phyloP scores from a whole-genome alignment of 805 yeast genomes.

The Maudiozyma pseudohumilis region DNA sequence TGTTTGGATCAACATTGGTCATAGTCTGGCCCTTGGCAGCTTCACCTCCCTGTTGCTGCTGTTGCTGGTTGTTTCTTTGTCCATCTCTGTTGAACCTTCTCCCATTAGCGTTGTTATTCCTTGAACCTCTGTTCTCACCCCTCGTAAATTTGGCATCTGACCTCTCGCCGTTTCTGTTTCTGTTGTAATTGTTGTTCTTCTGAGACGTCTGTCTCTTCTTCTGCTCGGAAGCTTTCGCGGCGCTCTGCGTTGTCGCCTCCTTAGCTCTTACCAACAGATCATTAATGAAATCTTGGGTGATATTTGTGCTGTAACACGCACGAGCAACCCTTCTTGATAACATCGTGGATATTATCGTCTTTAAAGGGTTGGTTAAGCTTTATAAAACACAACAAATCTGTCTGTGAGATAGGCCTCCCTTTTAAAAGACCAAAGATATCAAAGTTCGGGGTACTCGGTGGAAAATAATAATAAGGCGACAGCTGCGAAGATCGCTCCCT shows the following conservation, averaged over 20 bases:
- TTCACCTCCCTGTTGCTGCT: neutral
- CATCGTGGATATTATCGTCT: no score
- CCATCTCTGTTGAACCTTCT: neutral
- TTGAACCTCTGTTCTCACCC: neutral
- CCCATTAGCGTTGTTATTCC: neutral
- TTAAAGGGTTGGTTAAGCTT: no score
- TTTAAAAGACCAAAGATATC: no score
- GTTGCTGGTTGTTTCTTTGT: no score
- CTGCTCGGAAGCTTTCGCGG: neutral
- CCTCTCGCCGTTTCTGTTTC: constrained; percentile 4
- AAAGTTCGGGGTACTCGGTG: no score
- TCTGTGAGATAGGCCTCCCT: no score
- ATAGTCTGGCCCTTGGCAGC: neutral
- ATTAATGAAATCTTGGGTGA: constrained; percentile 26
- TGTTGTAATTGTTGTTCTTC: constrained; percentile 2
- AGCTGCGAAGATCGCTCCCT: no score
- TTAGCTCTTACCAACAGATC: constrained; percentile 25
- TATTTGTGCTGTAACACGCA: constrained; percentile 6
- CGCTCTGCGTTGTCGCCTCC: constrained; percentile 20
- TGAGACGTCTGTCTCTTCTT: constrained; percentile 1
- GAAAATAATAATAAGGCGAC: no score
- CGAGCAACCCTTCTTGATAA: constrained; percentile 1
- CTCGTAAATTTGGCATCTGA: neutral
- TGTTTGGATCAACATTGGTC: neutral
- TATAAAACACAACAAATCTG: no score